phyloP scores from a whole-genome alignment of 768 basidiomycete species.

The Tricholoma saponaceum region DNA sequence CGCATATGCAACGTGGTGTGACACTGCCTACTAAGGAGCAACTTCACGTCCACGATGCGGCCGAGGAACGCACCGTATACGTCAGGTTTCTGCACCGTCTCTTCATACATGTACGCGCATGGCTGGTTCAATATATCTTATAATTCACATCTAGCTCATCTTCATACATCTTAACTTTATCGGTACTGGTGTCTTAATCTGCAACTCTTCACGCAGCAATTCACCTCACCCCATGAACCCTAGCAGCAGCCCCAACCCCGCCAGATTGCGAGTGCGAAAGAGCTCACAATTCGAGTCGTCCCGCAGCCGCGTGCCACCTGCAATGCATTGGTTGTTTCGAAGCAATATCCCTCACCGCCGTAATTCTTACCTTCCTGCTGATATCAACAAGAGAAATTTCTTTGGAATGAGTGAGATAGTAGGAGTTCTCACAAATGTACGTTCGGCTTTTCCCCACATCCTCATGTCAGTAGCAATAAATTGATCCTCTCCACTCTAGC shows the following conservation, averaged over 20 bases:
- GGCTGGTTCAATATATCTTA: conserved; percentile 14
- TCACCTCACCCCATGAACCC: conserved; percentile 15
- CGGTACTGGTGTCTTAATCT: conserved; percentile 7
- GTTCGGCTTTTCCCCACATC: conserved; percentile 17
- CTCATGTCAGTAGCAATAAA: not conserved
- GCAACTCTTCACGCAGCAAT: conserved; percentile 3
- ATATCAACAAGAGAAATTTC: conserved; percentile 64
- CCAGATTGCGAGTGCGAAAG: conserved; percentile 23
- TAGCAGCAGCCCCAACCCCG: conserved; percentile 4
- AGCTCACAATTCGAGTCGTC: conserved; percentile 14
- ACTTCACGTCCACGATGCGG: conserved; percentile 6
- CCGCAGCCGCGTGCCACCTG: conserved; percentile 21
- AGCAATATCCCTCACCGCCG: conserved; percentile 68
- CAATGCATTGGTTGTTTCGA: conserved; percentile 73
- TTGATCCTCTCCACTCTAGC: conserved; percentile 36
- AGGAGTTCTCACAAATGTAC: conserved; percentile 69
- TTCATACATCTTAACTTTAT: conserved; percentile 1
- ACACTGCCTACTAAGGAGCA: conserved; percentile 1
- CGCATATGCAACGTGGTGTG: conserved; percentile 9
- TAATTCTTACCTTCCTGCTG: conserved; percentile 53
- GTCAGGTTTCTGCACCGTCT: conserved; percentile 9
- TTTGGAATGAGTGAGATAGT: conserved; percentile 82
- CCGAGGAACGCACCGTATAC: conserved; percentile 12
- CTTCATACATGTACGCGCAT: conserved; percentile 20
- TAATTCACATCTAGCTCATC: conserved; percentile 7